Percentiles rank a stretch among this genome's conserved stretches.
Conservation (phyloP, 73 alveolate species). For the Paramecium primaurelia region DNA sequence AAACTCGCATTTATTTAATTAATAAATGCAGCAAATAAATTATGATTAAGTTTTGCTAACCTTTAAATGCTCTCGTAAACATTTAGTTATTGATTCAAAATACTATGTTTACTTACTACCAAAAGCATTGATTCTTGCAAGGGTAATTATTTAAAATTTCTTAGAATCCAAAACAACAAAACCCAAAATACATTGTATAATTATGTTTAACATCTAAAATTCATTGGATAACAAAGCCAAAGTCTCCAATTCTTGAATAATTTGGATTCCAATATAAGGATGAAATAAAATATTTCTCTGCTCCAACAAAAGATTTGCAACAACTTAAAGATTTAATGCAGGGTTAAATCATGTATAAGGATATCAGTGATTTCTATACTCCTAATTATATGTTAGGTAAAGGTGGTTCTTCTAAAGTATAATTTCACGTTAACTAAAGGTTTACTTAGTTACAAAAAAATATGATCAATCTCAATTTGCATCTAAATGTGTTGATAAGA, state of each 20-base stretch:
- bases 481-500: slow-evolving; percentile 12
- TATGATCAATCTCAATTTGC: not conserved
- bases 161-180: slow-evolving; percentile 21
- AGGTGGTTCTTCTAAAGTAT: slow-evolving; percentile 46
- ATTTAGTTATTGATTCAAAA: slow-evolving; percentile 3
- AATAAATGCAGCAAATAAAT: slow-evolving; percentile 6
- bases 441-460: not conserved
- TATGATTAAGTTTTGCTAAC: not conserved
- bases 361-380: slow-evolving; percentile 1
- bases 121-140: not conserved
- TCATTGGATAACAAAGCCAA: not conserved
- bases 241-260: not conserved
- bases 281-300: not conserved
- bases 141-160: not conserved
- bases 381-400: slow-evolving; percentile 2
- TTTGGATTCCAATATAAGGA: slow-evolving; percentile 17
- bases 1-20: not conserved
- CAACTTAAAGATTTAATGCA: not conserved
- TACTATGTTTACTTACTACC: slow-evolving; percentile 14
- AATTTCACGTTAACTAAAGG: not conserved
- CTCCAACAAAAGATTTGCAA: not conserved
- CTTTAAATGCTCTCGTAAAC: not conserved
- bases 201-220: not conserved
- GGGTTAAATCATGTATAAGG: slow-evolving; percentile 10
- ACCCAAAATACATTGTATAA: not conserved